Evolutionary conservation across 2,329 filamentous ascomycete genomes (phyloP).

Genomic region (Dothidotthia symphoricarpi): DNA sequence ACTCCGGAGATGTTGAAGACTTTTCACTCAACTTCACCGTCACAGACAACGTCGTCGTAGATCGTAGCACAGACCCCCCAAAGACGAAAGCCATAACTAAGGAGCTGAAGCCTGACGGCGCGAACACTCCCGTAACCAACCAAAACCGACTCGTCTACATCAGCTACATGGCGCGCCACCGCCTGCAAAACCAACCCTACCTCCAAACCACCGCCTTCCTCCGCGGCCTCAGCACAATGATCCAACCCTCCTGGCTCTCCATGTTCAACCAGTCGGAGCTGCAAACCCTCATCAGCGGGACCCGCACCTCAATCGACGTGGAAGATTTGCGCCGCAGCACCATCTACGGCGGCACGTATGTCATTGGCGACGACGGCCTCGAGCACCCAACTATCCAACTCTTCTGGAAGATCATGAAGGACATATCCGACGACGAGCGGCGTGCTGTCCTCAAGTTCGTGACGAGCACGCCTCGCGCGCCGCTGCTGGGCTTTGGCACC

Average conservation of each 20-base stretch:
- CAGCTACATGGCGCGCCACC: constrained; percentile 83
- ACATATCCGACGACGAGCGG: constrained; percentile 71
- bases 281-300: constrained; percentile 88
- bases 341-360: constrained; percentile 81
- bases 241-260: constrained; percentile 87
- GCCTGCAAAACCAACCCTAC: constrained; percentile 75
- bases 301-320: constrained; percentile 80
- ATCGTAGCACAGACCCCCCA: constrained; percentile 32
- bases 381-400: constrained; percentile 83
- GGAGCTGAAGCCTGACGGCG: constrained; percentile 74
- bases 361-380: constrained; percentile 79
- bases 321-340: constrained; percentile 83
- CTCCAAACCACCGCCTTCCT: constrained; percentile 87
- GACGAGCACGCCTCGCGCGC: constrained; percentile 86
- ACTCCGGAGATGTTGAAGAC: constrained; percentile 74
- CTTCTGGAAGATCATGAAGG: constrained; percentile 88
- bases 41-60: constrained; percentile 60
- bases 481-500: constrained; percentile 82
- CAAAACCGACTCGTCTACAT: constrained; percentile 94
- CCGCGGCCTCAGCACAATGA: constrained; percentile 79
- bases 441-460: constrained; percentile 92
- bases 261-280: constrained; percentile 99
- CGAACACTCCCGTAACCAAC: constrained; percentile 78
- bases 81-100: constrained; percentile 64
- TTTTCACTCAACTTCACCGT: constrained; percentile 88